phyloP scores from a whole-genome alignment of 306 rosid species.

The Trifolium pratense region DNA sequence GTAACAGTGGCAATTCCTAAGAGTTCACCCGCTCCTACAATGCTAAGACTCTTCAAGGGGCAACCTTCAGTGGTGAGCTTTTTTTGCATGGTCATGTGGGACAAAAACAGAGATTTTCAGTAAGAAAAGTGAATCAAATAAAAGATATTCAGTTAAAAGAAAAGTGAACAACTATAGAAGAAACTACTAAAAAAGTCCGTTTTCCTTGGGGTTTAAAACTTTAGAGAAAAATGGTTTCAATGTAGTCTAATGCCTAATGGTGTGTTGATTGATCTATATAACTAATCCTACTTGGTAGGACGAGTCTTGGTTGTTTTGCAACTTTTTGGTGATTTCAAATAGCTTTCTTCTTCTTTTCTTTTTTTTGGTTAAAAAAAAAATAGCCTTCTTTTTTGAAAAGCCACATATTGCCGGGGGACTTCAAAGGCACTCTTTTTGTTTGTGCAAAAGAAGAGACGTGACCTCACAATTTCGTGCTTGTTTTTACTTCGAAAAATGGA shows the following conservation, averaged over 20 bases:
- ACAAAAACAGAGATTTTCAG: neutral
- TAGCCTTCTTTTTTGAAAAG: conserved; percentile 29
- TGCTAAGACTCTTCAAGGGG: conserved; percentile 87
- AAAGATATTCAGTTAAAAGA: neutral
- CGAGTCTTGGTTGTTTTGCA: conserved; percentile 4
- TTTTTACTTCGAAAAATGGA: conserved; percentile 12
- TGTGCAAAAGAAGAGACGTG: conserved; percentile 12
- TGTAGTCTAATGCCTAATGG: neutral
- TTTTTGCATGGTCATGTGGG: neutral
- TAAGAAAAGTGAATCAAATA: no score
- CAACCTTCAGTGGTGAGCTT: conserved; percentile 82
- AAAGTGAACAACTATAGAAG: no score
- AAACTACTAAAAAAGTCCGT: neutral
- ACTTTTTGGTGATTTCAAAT: conserved; percentile 1
- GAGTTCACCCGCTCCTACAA: conserved; percentile 82
- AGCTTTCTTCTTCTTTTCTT: no score
- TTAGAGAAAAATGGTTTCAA: neutral
- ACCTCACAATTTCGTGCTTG: conserved; percentile 8
- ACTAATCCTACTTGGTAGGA: neutral
- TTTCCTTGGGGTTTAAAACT: neutral
- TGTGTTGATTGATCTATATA: neutral
- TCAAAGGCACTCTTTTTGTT: neutral
- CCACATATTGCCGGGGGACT: conserved; percentile 5
- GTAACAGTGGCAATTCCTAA: conserved; percentile 83
- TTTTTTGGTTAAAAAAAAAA: no score